Evolutionary conservation across 1,139 yeast genomes (phyloP).

Genomic region (Arxiozyma slooffiae): DNA sequence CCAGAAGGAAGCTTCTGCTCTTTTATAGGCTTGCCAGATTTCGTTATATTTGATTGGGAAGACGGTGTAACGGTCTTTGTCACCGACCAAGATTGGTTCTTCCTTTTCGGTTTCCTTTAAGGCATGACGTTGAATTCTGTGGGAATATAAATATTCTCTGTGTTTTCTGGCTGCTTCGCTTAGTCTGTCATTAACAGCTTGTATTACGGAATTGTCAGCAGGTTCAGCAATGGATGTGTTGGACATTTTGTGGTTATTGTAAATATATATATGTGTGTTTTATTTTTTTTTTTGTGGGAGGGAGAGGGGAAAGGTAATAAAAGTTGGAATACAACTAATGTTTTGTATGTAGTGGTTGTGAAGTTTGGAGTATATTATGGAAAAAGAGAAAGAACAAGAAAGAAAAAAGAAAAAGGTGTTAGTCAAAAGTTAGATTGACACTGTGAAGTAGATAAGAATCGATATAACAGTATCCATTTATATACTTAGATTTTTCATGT

Average conservation of each 20-base stretch:
- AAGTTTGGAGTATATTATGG: no score
- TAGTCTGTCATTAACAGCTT: constrained; percentile 14
- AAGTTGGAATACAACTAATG: neutral
- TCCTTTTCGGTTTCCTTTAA: constrained; percentile 71
- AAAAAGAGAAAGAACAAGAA: no score
- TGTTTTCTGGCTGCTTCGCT: constrained; percentile 35
- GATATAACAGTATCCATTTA: no score
- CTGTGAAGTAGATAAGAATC: no score
- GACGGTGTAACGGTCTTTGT: constrained; percentile 78
- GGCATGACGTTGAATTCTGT: constrained; percentile 59
- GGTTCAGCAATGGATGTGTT: constrained; percentile 1
- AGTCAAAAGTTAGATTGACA: no score
- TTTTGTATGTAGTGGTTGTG: no score
- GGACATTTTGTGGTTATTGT: constrained; percentile 4
- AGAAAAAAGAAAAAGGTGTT: neutral
- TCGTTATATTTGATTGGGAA: constrained; percentile 97
- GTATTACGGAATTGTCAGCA: constrained; percentile 9
- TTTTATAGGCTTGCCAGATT: constrained; percentile 97
- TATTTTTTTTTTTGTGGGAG: no score
- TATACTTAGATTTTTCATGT: no score
- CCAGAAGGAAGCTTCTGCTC: constrained; percentile 95
- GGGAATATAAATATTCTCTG: constrained; percentile 45
- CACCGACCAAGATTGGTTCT: constrained; percentile 81
- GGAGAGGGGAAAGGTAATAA: neutral
- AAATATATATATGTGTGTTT: neutral